These are phyloP conservation scores for Leccinum barrowsii DNA, from an alignment of 768 basidiomycete species.

Conservation along the genomic window DNA sequence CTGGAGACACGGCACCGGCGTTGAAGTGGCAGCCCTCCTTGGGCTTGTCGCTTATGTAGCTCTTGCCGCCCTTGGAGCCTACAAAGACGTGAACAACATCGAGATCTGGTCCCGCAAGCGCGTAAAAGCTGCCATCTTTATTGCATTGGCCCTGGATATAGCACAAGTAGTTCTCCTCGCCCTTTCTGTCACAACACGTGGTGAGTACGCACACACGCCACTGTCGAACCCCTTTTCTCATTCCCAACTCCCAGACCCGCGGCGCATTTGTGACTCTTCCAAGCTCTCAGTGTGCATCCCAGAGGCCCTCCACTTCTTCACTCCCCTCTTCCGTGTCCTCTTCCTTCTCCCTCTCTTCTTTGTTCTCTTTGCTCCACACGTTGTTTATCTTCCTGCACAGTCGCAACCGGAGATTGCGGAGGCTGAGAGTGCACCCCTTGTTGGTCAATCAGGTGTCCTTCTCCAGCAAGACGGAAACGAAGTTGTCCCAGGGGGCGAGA, in stretches of 20 bases:
- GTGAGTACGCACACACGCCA: slow-evolving; percentile 24
- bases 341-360: slow-evolving; percentile 58
- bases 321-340: slow-evolving; percentile 65
- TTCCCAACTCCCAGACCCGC: slow-evolving; percentile 9
- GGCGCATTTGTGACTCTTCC: slow-evolving; percentile 17
- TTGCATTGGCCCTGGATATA: slow-evolving; percentile 58
- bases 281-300: slow-evolving; percentile 30
- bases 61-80: slow-evolving; percentile 71
- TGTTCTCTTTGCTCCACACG: slow-evolving; percentile 59
- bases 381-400: slow-evolving; percentile 47
- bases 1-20: slow-evolving; percentile 63
- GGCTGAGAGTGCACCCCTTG: slow-evolving; percentile 24
- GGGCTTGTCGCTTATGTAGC: slow-evolving; percentile 70
- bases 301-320: slow-evolving; percentile 45
- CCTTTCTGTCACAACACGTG: slow-evolving; percentile 35
- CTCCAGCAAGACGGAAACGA: slow-evolving; percentile 47
- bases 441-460: slow-evolving; percentile 47
- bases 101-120: slow-evolving; percentile 63
- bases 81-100: slow-evolving; percentile 72
- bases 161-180: slow-evolving; percentile 54
- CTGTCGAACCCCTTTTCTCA: background rate
- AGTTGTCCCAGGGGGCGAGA: slow-evolving; percentile 32
- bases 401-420: slow-evolving; percentile 17
- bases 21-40: slow-evolving; percentile 63
- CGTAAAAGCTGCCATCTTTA: slow-evolving; percentile 50